These are phyloP conservation scores for Malus orientalis DNA, from an alignment of 306 rosid species.

Conservation along the genomic window DNA sequence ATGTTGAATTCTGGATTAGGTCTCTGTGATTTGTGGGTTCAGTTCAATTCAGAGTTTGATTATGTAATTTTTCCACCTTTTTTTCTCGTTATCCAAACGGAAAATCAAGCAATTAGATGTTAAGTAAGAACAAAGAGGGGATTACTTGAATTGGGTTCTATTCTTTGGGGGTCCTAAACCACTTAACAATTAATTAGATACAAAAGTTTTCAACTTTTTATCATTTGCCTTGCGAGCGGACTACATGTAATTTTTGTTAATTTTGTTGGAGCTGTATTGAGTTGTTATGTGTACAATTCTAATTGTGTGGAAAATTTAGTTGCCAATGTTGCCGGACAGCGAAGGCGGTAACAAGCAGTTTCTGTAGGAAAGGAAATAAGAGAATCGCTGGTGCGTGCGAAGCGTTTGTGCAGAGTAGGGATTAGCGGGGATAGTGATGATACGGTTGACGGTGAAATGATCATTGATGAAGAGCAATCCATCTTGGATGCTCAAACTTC, in stretches of 20 bases:
- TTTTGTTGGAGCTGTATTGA: not conserved
- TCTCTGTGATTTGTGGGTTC: not conserved
- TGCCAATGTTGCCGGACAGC: conserved; percentile 59
- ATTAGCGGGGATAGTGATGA: conserved; percentile 27
- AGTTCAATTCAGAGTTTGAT: not conserved
- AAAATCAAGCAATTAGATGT: not conserved
- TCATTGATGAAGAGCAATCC: conserved; percentile 66
- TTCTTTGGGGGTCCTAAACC: not conserved
- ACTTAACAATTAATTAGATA: not conserved
- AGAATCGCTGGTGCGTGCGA: conserved; percentile 71
- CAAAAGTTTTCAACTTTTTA: not conserved
- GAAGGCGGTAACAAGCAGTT: conserved; percentile 66
- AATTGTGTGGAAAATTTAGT: conserved; percentile 36
- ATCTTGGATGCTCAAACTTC: conserved; percentile 77
- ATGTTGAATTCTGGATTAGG: not conserved
- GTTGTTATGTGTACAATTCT: conserved; percentile 7
- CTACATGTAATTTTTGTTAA: not conserved
- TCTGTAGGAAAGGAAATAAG: conserved; percentile 77
- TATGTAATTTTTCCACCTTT: not conserved
- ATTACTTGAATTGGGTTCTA: not conserved
- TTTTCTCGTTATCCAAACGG: not conserved
- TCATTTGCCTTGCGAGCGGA: not conserved
- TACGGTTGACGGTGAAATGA: conserved; percentile 51
- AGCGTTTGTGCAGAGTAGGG: conserved; percentile 71
- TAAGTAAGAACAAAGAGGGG: not conserved